These are phyloP conservation scores for Daldinia sp. DNA, from an alignment of 2,329 filamentous ascomycete genomes.

Conservation along the genomic window DNA sequence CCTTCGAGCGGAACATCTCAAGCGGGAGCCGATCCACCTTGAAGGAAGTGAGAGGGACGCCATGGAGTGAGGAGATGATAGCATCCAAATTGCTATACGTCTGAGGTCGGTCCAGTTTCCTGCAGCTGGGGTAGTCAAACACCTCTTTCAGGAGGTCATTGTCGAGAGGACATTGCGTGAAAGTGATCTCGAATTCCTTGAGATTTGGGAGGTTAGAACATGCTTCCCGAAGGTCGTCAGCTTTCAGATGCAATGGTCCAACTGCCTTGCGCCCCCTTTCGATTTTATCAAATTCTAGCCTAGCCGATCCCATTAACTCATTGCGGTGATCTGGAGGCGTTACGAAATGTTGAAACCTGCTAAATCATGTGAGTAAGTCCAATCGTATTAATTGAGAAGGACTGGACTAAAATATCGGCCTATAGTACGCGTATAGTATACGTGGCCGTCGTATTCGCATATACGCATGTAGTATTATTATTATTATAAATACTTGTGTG, in stretches of 20 bases:
- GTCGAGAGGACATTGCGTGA: constrained; percentile 57
- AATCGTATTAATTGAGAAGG: constrained; percentile 4
- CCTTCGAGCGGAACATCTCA: constrained; percentile 56
- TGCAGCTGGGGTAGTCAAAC: constrained; percentile 55
- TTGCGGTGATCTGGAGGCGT: constrained; percentile 55
- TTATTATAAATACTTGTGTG: constrained; percentile 10
- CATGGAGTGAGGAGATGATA: constrained; percentile 56
- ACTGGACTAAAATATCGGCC: constrained; percentile 11
- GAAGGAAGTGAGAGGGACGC: constrained; percentile 54
- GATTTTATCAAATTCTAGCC: constrained; percentile 55
- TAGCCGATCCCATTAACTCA: constrained; percentile 53
- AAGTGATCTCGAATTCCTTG: constrained; percentile 56
- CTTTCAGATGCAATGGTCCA: constrained; percentile 54
- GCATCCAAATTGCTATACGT: constrained; percentile 57
- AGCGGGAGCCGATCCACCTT: constrained; percentile 59
- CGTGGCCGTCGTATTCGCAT: constrained; percentile 15
- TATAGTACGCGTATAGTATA: constrained; percentile 11
- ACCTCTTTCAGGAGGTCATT: constrained; percentile 55
- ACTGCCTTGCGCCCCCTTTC: constrained; percentile 52
- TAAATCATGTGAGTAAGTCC: constrained; percentile 30
- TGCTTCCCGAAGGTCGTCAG: constrained; percentile 55
- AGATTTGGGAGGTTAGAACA: constrained; percentile 57
- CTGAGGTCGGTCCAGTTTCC: constrained; percentile 55
- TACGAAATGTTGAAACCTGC: constrained; percentile 55
- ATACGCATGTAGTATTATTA: background rate